Base-by-base conservation (phyloP, 163 green algal genomes). In the Botryococcus braunii region DNA sequence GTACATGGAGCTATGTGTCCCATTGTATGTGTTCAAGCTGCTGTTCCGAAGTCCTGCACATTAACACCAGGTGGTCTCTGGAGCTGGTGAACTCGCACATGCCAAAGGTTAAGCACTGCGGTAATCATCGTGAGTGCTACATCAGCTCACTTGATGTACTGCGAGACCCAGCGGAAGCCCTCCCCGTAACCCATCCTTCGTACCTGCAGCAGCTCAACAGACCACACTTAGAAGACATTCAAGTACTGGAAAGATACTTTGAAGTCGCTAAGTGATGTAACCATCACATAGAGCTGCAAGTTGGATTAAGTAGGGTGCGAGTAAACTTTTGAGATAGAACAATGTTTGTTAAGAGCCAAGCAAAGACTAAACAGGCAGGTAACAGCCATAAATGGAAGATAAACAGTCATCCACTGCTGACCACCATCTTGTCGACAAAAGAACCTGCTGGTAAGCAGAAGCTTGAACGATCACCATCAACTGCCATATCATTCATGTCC, bases 61-160 rank as follows among this genome's bases (percentile, higher is more conserved):
- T n/a, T n/a, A n/a, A n/a, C n/a, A n/a, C n/a, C n/a, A n/a, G n/a
- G n/a, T n/a, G n/a, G n/a, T n/a, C n/a, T n/a, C n/a, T n/a, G n/a
- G n/a, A n/a, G n/a, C n/a, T n/a, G n/a, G n/a, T n/a, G n/a, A n/a
- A n/a, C n/a, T n/a, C n/a, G n/a, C n/a, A n/a, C n/a, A n/a, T n/a
- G n/a, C n/a, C n/a, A n/a, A n/a, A n/a, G n/a, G n/a, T n/a, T n/a
- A n/a, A n/a, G n/a, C n/a, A n/a, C n/a, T n/a, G n/a, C n/a, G n/a
- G n/a, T n/a, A n/a, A n/a, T n/a, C n/a, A n/a, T n/a, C n/a, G n/a
- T n/a, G n/a, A n/a, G n/a, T n/a, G n/a, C n/a, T n/a, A n/a, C n/a
- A n/a, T n/a, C n/a, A n/a, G 8, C 59, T 61, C 46, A 97, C 81
- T 98, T 96, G 79, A 99, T 97, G 86, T 98, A 99, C 80, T 99